Evolutionary conservation across 129 eudicot genomes (phyloP), one percentile per base, ranked within the genome.

Genomic region (Kitagawia praeruptora): DNA sequence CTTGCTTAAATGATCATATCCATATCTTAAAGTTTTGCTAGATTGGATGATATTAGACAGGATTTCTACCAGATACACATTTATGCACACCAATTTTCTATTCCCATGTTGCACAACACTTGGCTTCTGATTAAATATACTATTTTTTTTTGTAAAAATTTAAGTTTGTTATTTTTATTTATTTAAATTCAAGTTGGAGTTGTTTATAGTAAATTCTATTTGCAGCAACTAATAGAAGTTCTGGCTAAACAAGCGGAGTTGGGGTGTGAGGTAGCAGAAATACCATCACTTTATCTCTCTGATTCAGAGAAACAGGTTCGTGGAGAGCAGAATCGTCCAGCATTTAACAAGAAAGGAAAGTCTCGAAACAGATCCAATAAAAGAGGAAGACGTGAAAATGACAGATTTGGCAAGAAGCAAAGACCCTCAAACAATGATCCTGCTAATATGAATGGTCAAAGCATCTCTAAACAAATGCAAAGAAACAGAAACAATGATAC

Each of bases 221-320:
- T 83, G 83, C 88, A 92, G 98, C 96, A 95, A 90, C 92, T 95
- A 76, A 90, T 89, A 86, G 94, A 92, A 25, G 85, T 95, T 80
- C 64, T 95, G 78, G 90, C 88, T 2, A 95, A 90, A 83, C 98
- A 95, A 74, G 97, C 91, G 3, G 97, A 95, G 81, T 81, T 95
- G 83, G 98, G 98, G 9, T 86, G 85, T 79, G 97, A 92, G 86
- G 96, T 95, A 77, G 96, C 98, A 5, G 98, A 95, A 75, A 82
- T 95, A 81, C 96, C 97, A 77, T 23, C 94, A 3, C 74, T 73
- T 80, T 95, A 88, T 84, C 80, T 92, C 49, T 86, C 84, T 72
- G 96, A 84, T 79, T 27, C 88, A 13, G 94, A 89, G 77, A 78
- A 79, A 54, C 88, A 73, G 74, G 80, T 45, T 25, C 75, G 75